A percentile compares a stretch with the other conserved stretches of the same genome.
These are phyloP conservation scores for Capsicum pubescens DNA, from an alignment of 257 asterid species.

Conservation along the genomic window DNA sequence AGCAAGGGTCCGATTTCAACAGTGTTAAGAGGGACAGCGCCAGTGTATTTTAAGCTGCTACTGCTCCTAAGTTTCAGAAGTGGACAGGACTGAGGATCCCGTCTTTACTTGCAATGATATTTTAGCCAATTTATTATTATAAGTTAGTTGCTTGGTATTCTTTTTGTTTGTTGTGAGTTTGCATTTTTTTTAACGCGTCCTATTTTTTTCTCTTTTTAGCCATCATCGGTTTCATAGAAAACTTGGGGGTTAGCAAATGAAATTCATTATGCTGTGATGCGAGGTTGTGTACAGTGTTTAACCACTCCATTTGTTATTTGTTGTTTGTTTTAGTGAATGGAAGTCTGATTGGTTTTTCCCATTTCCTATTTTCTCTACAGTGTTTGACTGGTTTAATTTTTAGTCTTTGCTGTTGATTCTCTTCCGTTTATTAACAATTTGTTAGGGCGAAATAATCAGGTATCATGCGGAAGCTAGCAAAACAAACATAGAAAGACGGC, in stretches of 20 bases:
- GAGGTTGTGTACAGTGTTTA: constrained; percentile 66
- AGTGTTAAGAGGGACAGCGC: constrained; percentile 49
- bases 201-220: constrained; percentile 25
- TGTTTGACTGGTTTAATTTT: neutral
- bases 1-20: constrained; percentile 38
- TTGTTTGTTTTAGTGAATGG: constrained; percentile 47
- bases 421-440: neutral
- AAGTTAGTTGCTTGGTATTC: constrained; percentile 54
- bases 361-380: neutral
- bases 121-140: constrained; percentile 14
- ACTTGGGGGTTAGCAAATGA: constrained; percentile 49
- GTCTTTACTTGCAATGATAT: constrained; percentile 41
- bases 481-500: too few species aligned
- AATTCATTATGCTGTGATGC: constrained; percentile 45
- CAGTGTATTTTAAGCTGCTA: constrained; percentile 72
- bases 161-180: constrained; percentile 72
- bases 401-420: neutral
- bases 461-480: too few species aligned
- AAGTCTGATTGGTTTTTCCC: constrained; percentile 46
- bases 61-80: constrained; percentile 47
- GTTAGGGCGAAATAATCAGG: too few species aligned
- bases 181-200: constrained; percentile 33
- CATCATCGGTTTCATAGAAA: constrained; percentile 45
- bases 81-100: constrained; percentile 36
- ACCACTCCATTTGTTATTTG: constrained; percentile 47